Evolutionary conservation across 78 protist genomes (phyloP), one percentile per base, ranked within the genome.

Genomic region (Cyanophora paradoxa): DNA sequence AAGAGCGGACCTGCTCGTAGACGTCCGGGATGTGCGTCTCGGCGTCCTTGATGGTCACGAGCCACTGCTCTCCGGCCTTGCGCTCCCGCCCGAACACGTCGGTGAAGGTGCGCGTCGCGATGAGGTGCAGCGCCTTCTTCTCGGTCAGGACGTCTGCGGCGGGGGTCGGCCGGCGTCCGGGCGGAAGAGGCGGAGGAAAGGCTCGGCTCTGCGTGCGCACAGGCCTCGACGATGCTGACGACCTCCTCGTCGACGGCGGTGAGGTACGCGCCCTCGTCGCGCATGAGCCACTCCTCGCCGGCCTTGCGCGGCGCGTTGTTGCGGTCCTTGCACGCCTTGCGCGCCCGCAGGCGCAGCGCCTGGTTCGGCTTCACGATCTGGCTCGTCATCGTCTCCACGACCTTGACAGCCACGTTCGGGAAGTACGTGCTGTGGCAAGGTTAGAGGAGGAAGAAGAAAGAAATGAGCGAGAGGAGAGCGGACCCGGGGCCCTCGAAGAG

Each of bases 271-370:
- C 87, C 82, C 14, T 33, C 77, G 24, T 1, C 19, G 54, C 81
- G 59, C 73, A 89, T 82, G 24, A 78, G 66, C 93, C 93, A 89
- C 80, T 92, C 96, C 66, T 88, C 91, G 69, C 96, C 96, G 19
- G 88, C 74, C 57, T 56, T 11, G 40, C 87, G 74, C n/a, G 0
- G 19, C 14, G 0, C 34, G 20, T 74, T 57, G 64, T 11, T 34
- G 56, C 34, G 20, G 68, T 82, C 87, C 2, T 6, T 44, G 74
- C 73, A 78, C 36, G 42, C 76, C 37, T 56, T 28, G 70, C 79
- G 82, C n/a, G 95, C 95, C 7, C 82, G 82, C 44, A 91, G 79
- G 24, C 81, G 79, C 64, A 91, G 85, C 17, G 92, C 95, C 46
- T 64, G 71, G 76, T 86, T 79, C 1, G 59, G 86, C 68, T 77